Evolutionary conservation across 2,329 filamentous ascomycete genomes (phyloP).

Genomic region (Fonsecaea erecta): DNA sequence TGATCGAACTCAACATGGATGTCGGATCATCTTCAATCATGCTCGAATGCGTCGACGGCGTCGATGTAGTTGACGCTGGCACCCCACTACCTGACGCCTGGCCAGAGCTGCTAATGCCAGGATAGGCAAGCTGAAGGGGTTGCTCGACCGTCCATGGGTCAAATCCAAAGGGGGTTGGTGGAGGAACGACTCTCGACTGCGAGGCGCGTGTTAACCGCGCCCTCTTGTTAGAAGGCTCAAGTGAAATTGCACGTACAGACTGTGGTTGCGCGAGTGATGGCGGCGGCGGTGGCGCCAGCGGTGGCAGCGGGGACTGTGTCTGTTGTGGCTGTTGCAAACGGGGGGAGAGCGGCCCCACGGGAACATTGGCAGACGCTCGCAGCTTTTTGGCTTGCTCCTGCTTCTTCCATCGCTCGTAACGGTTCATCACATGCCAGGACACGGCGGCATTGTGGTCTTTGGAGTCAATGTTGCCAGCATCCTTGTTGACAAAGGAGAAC

Average conservation of each 20-base stretch:
- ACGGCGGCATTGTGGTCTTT: slow-evolving; percentile 38
- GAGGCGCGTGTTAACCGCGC: slow-evolving; percentile 16
- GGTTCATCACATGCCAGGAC: slow-evolving; percentile 38
- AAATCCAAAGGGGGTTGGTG: slow-evolving; percentile 27
- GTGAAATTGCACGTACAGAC: slow-evolving; percentile 27
- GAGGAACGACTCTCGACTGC: slow-evolving; percentile 17
- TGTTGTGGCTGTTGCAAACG: slow-evolving; percentile 18
- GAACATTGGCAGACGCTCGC: slow-evolving; percentile 33
- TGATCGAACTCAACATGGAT: slow-evolving; percentile 16
- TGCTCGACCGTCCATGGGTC: slow-evolving; percentile 32
- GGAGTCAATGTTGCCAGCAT: slow-evolving; percentile 38
- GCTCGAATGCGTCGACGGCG: slow-evolving; percentile 28
- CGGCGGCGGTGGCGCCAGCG: slow-evolving; percentile 14
- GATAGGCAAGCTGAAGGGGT: slow-evolving; percentile 30
- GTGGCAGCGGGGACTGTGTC: neutral
- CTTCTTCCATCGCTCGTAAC: slow-evolving; percentile 37
- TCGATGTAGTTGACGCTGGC: slow-evolving; percentile 22
- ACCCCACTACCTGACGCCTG: slow-evolving; percentile 18
- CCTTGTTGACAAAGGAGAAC: slow-evolving; percentile 38
- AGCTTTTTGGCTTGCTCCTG: slow-evolving; percentile 36
- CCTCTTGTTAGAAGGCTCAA: slow-evolving; percentile 17
- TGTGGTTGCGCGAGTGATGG: slow-evolving; percentile 17
- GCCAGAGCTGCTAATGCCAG: slow-evolving; percentile 22
- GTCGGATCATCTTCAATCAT: slow-evolving; percentile 27
- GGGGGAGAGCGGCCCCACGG: slow-evolving; percentile 28